A percentile compares a stretch with the other conserved stretches of the same genome.
Evolutionary conservation across 176 grass and related monocot species (phyloP).

Genomic region (Pharus latifolius): DNA sequence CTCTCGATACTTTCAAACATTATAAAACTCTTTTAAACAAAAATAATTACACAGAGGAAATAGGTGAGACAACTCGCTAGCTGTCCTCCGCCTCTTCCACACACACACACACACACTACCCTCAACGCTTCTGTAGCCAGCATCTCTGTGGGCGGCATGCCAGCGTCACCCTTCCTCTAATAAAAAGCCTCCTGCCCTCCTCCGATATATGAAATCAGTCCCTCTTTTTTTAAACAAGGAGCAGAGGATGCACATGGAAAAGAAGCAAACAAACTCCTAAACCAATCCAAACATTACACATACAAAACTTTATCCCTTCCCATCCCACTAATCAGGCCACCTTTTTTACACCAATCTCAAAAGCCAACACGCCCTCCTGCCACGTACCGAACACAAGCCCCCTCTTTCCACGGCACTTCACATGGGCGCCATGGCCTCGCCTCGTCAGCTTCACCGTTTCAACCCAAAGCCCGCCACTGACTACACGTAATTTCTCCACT

Average conservation of each 20-base stretch:
- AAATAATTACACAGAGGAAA: no score
- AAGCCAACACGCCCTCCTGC: neutral
- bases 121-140: no score
- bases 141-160: no score
- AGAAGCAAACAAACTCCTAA: neutral
- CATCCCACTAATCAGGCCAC: neutral
- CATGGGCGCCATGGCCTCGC: slow-evolving; percentile 36
- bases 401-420: slow-evolving; percentile 53
- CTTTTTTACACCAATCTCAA: neutral
- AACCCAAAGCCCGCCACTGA: slow-evolving; percentile 10
- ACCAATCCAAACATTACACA: neutral
- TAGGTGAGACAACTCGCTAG: no score
- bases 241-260: neutral
- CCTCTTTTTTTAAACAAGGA: neutral
- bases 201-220: no score
- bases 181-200: no score
- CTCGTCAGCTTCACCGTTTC: slow-evolving; percentile 15
- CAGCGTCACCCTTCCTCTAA: no score
- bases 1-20: no score
- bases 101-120: no score
- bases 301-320: neutral
- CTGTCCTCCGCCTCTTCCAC: no score
- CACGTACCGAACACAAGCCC: neutral
- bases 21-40: no score
- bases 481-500: slow-evolving; percentile 25